Conservation (phyloP, 2,329 filamentous ascomycete genomes). For the Fusarium equiseti region DNA sequence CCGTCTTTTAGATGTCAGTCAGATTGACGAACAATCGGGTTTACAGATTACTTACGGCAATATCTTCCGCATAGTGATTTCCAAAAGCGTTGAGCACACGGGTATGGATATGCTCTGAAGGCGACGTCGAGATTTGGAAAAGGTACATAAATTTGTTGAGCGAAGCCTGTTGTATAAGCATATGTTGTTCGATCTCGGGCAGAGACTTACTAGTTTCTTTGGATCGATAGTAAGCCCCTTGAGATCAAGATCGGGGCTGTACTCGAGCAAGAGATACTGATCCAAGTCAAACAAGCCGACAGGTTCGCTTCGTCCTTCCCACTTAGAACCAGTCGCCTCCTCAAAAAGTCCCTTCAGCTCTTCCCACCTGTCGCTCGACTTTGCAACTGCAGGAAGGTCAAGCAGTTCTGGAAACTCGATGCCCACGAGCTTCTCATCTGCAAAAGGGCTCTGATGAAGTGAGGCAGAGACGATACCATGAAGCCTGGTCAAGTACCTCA, state of each 20-base stretch:
- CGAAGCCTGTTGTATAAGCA: rapidly evolving
- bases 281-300: conserved; percentile 5
- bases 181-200: rapidly evolving
- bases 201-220: not conserved
- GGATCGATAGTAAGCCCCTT: not conserved
- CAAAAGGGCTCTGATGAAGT: not conserved
- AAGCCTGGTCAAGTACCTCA: conserved; percentile 15
- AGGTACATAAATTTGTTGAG: conserved; percentile 9
- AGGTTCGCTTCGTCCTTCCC: not conserved
- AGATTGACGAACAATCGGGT: rapidly evolving
- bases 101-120: conserved; percentile 9
- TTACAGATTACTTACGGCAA: not conserved
- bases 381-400: not conserved
- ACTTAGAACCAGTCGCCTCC: not conserved
- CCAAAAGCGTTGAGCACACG: not conserved
- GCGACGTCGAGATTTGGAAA: not conserved
- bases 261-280: conserved; percentile 15
- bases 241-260: conserved; percentile 9
- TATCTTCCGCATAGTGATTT: not conserved
- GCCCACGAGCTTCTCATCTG: not conserved
- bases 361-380: not conserved
- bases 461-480: conserved; percentile 10
- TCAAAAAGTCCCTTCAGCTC: not conserved
- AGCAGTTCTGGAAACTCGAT: conserved; percentile 14
- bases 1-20: not conserved